These are phyloP conservation scores for Lavandula angustifolia DNA, from an alignment of 257 asterid species.

Conservation along the genomic window DNA sequence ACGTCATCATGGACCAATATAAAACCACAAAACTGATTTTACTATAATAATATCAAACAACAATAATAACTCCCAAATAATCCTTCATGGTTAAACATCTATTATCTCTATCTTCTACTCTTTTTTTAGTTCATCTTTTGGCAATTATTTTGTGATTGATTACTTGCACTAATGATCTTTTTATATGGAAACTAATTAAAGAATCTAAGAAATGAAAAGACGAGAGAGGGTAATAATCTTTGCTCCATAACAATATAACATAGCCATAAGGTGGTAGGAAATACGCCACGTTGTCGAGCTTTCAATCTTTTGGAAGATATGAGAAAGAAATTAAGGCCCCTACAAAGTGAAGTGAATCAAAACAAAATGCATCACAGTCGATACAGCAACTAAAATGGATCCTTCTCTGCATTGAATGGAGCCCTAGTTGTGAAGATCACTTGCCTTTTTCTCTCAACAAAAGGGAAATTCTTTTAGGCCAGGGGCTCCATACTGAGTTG, in stretches of 20 bases:
- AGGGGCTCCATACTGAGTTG: conserved; percentile 20
- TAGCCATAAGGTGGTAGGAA: conserved; percentile 7
- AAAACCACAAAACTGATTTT: conserved; percentile 2
- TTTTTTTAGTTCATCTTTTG: no score
- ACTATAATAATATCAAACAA: no score
- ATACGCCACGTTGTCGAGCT: not conserved
- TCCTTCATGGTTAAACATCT: no score
- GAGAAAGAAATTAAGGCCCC: conserved; percentile 22
- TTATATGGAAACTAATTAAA: not conserved
- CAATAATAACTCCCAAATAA: no score
- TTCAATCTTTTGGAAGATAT: conserved; percentile 7
- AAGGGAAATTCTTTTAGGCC: not conserved
- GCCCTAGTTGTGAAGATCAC: not conserved
- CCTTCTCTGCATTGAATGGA: not conserved
- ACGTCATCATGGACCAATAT: conserved; percentile 19
- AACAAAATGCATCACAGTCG: conserved; percentile 2
- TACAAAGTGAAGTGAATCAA: not conserved
- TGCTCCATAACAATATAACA: not conserved
- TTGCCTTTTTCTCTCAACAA: not conserved
- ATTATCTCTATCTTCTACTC: no score
- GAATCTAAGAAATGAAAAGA: not conserved
- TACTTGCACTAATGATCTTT: no score
- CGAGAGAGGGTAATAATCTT: not conserved
- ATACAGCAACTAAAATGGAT: not conserved
- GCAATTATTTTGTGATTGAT: no score